Conservation (phyloP, 176 grass and related monocot genomes). For the Rhynchospora breviuscula region DNA sequence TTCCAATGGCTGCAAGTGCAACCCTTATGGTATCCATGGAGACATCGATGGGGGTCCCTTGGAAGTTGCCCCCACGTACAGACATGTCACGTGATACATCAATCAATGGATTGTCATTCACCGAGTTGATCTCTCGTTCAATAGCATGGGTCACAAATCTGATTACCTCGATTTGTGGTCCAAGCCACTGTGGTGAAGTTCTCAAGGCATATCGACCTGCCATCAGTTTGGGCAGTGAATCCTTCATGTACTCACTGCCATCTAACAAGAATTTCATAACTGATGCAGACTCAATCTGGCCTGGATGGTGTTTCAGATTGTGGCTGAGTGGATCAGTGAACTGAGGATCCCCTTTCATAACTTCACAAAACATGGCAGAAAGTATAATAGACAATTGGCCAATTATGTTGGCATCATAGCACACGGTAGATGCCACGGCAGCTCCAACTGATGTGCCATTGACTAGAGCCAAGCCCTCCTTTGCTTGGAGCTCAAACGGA, state of each 20-base stretch:
- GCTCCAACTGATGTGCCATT: slow-evolving; percentile 84
- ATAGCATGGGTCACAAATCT: slow-evolving; percentile 63
- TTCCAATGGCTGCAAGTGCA: slow-evolving; percentile 68
- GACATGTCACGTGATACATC: slow-evolving; percentile 67
- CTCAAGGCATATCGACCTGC: slow-evolving; percentile 79
- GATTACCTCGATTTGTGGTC: slow-evolving; percentile 76
- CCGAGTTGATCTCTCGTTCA: slow-evolving; percentile 91
- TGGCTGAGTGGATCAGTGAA: slow-evolving; percentile 78
- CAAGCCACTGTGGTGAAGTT: slow-evolving; percentile 84
- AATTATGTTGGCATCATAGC: slow-evolving; percentile 60
- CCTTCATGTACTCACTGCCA: slow-evolving; percentile 76
- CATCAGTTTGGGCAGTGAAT: slow-evolving; percentile 67
- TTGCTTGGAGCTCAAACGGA: slow-evolving; percentile 78
- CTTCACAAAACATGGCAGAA: slow-evolving; percentile 78
- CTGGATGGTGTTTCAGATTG: slow-evolving; percentile 86
- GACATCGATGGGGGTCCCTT: slow-evolving; percentile 77
- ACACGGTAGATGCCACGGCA: slow-evolving; percentile 51
- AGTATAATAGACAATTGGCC: slow-evolving; percentile 52
- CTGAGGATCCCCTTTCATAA: slow-evolving; percentile 76
- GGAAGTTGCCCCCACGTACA: slow-evolving; percentile 80
- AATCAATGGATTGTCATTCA: slow-evolving; percentile 91
- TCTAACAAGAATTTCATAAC: slow-evolving; percentile 83
- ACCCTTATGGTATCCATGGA: slow-evolving; percentile 88
- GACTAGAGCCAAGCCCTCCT: slow-evolving; percentile 83
- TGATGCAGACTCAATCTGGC: slow-evolving; percentile 75